Evolutionary conservation across 345 rosid genomes (phyloP), one percentile per base, ranked within the genome.

Genomic region (Populus euphratica): DNA sequence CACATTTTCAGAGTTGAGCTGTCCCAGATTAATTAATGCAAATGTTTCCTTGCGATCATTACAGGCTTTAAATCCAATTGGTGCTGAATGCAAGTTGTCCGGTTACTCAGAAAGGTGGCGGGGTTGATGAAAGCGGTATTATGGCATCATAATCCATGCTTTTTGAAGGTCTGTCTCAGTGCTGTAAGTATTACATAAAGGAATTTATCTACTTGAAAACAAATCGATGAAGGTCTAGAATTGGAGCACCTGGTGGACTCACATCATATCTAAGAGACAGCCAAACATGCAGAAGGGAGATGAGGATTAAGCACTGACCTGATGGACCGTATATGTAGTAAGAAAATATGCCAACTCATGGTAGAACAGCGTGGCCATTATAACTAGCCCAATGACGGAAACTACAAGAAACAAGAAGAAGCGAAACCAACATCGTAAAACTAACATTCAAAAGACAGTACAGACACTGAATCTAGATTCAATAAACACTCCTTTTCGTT

Each of bases 291-390:
- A 74, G 77, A 8, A 47, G 7, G 6, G 5, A 64, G 8, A n/a
- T 3, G 31, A 39, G 44, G 25, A n/a, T 25, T 47, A 18, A 31
- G 43, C 62, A 70, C 73, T 29, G 2, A 96, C 98, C 99, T 96
- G 93, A 82, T 96, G 97, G 61, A 96, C 93, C 0, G 94, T 91
- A 74, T 90, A 91, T 0, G 92, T 90, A 44, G 89, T 81, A 49
- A 96, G 86, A 87, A 91, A 96, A 85, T 92, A 96, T 62, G 88
- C 78, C 66, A 94, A 92, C 91, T 96, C 99, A 56, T 93, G 98
- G 86, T 90, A 72, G 89, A 96, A 96, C 85, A 96, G 83, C 17
- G 91, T 82, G 41, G 87, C 98, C 98, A 96, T 94, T 77, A 94
- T 87, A 74, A 87, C 52, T 13, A 96, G 87, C 71, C 98, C 99